Evolutionary conservation across 768 basidiomycete genomes (phyloP).

Genomic region (Tylopilus felleus): DNA sequence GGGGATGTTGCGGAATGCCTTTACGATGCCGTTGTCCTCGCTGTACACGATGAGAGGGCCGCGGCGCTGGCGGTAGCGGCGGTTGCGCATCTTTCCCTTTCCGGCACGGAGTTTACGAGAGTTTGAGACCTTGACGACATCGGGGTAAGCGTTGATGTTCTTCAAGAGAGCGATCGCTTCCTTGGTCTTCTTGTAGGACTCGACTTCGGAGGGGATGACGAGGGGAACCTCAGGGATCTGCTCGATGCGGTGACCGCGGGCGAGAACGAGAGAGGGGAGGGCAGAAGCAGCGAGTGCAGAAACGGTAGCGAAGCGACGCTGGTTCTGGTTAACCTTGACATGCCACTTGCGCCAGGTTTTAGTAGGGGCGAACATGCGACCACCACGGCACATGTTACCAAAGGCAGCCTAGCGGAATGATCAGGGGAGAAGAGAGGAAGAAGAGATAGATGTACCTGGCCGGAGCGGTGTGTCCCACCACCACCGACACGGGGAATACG

Average conservation of each 20-base stretch:
- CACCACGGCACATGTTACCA: conserved; percentile 99
- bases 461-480: conserved; percentile 97
- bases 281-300: conserved; percentile 98
- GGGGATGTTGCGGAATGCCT: conserved; percentile 98
- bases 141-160: conserved; percentile 81
- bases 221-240: conserved; percentile 95
- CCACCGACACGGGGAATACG: conserved; percentile 99
- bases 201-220: conserved; percentile 73
- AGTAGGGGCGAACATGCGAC: conserved; percentile 99
- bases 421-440: neutral
- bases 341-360: conserved; percentile 99
- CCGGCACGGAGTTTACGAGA: conserved; percentile 96
- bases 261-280: conserved; percentile 93
- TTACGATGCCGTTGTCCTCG: conserved; percentile 96
- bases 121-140: conserved; percentile 96
- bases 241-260: conserved; percentile 98
- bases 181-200: conserved; percentile 95
- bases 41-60: conserved; percentile 97
- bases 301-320: conserved; percentile 95
- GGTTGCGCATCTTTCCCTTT: conserved; percentile 96
- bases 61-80: conserved; percentile 94
- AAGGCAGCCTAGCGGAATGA: conserved; percentile 74
- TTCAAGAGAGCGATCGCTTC: conserved; percentile 94
- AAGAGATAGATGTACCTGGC: conserved; percentile 55
- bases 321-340: conserved; percentile 99